Evolutionary conservation across 176 grass and related monocot species (phyloP).

Genomic region (Otatea glauca): DNA sequence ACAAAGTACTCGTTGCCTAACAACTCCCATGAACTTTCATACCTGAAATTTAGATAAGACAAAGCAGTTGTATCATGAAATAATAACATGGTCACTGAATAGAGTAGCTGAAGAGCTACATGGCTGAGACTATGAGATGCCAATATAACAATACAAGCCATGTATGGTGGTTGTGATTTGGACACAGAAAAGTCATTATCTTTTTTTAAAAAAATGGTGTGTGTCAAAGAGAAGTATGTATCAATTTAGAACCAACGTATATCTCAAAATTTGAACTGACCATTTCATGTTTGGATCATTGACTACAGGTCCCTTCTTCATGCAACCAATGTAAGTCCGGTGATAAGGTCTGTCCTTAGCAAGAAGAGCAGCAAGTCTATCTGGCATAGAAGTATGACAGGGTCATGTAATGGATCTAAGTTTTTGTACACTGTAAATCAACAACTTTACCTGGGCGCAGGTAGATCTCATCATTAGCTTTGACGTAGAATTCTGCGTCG

Average conservation of each 20-base stretch:
- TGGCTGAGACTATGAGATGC: neutral
- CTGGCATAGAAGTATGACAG: conserved; percentile 48
- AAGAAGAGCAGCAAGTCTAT: conserved; percentile 95
- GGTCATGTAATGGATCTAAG: conserved; percentile 27
- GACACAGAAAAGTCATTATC: conserved; percentile 3
- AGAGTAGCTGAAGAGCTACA: neutral
- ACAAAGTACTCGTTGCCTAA: conserved; percentile 87
- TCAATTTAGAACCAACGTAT: conserved; percentile 36
- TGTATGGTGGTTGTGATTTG: conserved; percentile 1
- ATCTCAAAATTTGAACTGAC: conserved; percentile 44
- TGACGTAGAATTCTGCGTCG: conserved; percentile 90
- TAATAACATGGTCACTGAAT: conserved; percentile 22
- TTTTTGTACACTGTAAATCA: conserved; percentile 27
- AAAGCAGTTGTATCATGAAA: conserved; percentile 9
- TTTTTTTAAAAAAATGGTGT: neutral
- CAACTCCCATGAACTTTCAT: conserved; percentile 86
- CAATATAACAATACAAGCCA: neutral
- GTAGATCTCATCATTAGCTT: conserved; percentile 94
- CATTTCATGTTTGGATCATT: conserved; percentile 93
- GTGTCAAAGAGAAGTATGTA: conserved; percentile 23
- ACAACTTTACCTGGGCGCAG: conserved; percentile 83
- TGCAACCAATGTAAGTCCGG: conserved; percentile 89
- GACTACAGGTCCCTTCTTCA: conserved; percentile 97
- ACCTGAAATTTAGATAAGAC: conserved; percentile 63
- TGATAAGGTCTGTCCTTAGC: conserved; percentile 80